Percentiles rank a stretch among this genome's conserved stretches.
phyloP scores from a whole-genome alignment of 495 filamentous ascomycete genomes.

The Cetradonia linearis region DNA sequence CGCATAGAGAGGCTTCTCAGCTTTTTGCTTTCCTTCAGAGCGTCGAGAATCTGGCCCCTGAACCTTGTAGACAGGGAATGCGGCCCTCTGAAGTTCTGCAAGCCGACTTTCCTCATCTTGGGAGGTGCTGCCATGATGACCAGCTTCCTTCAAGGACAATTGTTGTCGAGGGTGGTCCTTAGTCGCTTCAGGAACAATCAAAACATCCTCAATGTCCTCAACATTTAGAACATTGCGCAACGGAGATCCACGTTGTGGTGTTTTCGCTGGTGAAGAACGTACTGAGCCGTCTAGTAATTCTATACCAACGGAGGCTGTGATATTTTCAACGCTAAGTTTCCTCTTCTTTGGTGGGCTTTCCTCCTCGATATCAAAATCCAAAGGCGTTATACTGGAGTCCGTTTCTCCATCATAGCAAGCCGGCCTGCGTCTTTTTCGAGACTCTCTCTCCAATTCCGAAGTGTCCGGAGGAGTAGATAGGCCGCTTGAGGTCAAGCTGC shows the following conservation, averaged over 20 bases:
- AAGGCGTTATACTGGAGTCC: conserved; percentile 3
- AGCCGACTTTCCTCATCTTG: conserved; percentile 8
- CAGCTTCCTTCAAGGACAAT: conserved; percentile 13
- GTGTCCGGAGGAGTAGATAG: conserved; percentile 30
- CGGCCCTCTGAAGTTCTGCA: conserved; percentile 10
- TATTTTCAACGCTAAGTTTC: conserved; percentile 7
- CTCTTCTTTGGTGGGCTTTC: conserved; percentile 8
- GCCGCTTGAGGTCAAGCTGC: conserved; percentile 32
- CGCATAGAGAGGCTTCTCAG: not conserved
- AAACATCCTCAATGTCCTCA: conserved; percentile 14
- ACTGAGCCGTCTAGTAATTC: not conserved
- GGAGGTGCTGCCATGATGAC: conserved; percentile 14
- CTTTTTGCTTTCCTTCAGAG: conserved; percentile 1
- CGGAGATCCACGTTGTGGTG: conserved; percentile 10
- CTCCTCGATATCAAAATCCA: conserved; percentile 10
- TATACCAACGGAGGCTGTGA: conserved; percentile 6
- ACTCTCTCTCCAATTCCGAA: conserved; percentile 26
- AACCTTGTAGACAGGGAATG: not conserved
- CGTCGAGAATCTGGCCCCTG: not conserved
- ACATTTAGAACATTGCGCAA: conserved; percentile 17
- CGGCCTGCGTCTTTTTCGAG: conserved; percentile 13
- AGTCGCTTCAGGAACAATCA: conserved; percentile 2
- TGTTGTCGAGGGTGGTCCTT: not conserved
- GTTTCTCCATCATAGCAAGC: conserved; percentile 4
- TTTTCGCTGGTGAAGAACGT: conserved; percentile 3